These are phyloP conservation scores for Claviceps maximensis DNA, from an alignment of 2,329 filamentous ascomycete species.

Conservation along the genomic window DNA sequence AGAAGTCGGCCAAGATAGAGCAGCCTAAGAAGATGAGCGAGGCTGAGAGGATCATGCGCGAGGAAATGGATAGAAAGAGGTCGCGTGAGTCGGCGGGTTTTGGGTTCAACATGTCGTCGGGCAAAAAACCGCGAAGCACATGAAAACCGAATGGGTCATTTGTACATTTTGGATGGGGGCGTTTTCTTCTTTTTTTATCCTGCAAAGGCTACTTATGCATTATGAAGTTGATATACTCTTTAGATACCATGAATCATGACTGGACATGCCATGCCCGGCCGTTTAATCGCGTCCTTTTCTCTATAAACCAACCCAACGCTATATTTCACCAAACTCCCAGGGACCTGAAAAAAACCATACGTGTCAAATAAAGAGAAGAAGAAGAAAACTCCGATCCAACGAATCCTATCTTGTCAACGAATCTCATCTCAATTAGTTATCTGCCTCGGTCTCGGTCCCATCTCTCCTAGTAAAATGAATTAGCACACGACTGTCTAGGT, in stretches of 20 bases:
- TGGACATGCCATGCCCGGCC: neutral
- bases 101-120: conserved; percentile 31
- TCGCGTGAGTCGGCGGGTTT: conserved; percentile 34
- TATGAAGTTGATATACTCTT: neutral
- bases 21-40: conserved; percentile 77
- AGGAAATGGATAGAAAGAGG: conserved; percentile 62
- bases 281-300: neutral
- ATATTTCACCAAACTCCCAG: neutral
- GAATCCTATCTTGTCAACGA: too few relatives aligned
- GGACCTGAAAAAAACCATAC: neutral
- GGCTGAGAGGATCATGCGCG: conserved; percentile 78
- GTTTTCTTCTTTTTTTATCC: neutral
- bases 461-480: conserved; percentile 31
- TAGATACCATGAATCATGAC: conserved; percentile 5
- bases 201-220: neutral
- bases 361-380: neutral
- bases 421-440: conserved; percentile 13
- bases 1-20: conserved; percentile 45
- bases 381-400: neutral
- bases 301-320: conserved; percentile 1
- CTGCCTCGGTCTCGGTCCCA: conserved; percentile 40
- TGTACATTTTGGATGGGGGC: neutral
- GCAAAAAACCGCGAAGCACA: conserved; percentile 37
- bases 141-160: conserved; percentile 3
- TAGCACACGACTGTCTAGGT: neutral